Evolutionary conservation across 1,284 basidiomycete species (phyloP).

Genomic region (Trichosporon inkin): DNA sequence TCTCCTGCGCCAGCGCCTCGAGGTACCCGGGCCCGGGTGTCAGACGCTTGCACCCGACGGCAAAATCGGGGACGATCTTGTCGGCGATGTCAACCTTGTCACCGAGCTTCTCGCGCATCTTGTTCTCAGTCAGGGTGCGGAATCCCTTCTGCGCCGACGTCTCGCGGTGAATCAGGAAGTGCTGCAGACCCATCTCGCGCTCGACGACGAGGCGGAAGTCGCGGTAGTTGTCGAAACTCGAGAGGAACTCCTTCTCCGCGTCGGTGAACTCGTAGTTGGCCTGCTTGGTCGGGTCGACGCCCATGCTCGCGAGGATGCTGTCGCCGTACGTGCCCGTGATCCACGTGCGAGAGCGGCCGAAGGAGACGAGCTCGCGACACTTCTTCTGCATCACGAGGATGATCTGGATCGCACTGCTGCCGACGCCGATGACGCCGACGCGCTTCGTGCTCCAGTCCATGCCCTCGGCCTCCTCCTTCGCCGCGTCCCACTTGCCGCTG

Average conservation of each 20-base stretch:
- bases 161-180: conserved; percentile 28
- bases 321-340: conserved; percentile 28
- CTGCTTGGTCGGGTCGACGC: conserved; percentile 11
- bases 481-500: conserved; percentile 29
- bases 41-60: conserved; percentile 39
- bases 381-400: conserved; percentile 29
- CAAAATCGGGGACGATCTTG: conserved; percentile 26
- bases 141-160: background rate
- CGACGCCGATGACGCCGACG: conserved; percentile 22
- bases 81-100: conserved; percentile 27
- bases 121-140: conserved; percentile 11
- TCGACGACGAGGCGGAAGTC: conserved; percentile 36
- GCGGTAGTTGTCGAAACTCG: conserved; percentile 24
- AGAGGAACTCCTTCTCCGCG: conserved; percentile 25
- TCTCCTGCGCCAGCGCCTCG: conserved; percentile 36
- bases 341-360: conserved; percentile 27
- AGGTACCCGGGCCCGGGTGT: conserved; percentile 47
- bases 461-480: conserved; percentile 16
- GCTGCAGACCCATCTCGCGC: conserved; percentile 30
- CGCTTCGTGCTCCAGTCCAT: conserved; percentile 21
- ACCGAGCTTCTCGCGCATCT: conserved; percentile 24
- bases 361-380: conserved; percentile 15
- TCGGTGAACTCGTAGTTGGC: conserved; percentile 33
- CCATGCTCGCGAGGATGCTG: conserved; percentile 23
- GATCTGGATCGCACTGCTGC: conserved; percentile 25